Evolutionary conservation across 371 early-diverging fungal species (phyloP), one percentile per base, ranked within the genome.

Genomic region (Rozella allomycis): DNA sequence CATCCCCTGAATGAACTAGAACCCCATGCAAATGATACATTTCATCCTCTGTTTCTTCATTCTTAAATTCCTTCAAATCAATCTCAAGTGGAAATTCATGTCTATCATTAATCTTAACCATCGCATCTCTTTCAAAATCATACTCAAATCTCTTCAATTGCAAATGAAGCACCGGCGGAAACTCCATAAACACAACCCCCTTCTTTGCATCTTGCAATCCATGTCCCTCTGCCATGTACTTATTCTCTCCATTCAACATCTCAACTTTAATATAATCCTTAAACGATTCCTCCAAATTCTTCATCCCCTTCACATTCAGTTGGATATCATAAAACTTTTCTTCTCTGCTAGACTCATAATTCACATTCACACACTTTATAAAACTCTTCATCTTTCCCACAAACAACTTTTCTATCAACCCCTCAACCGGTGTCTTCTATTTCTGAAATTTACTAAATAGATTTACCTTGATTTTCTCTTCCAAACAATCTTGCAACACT

Each of bases 121-220:
- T 79, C 2, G 68, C 62, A 44, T 84, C 87, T n/a, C 67, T 56
- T 53, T 72, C 65, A 37, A 87, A 71, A 47, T 98, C 96, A 50
- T 93, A 91, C 49, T 90, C 90, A 47, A 97, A 97, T 11, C 98
- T 67, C 49, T 94, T 94, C 37, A 99, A 55, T 47, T 97, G 94
- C 34, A 99, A 54, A 48, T 97, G 96, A 25, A 99, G 59, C 3
- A 97, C 86, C 1, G 86, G 87, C 8, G 99, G 99, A 42, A 96
- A 81, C 17, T 61, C 59, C 39, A 75, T 73, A 49, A 97, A 94
- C 14, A 82, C 75, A 17, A 93, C 88, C 23, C 90, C 88, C 47
- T 94, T 96, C 33, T 74, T 72, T 17, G 99, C 97, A 46, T 81
- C 82, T 32, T 93, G 93, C 26, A 88, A 58, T 2, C 97, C 99